Percentiles rank a stretch among this genome's conserved stretches.
These are phyloP conservation scores for Rhizopus arrhizus DNA, from an alignment of 371 early-diverging fungal genomes.

Conservation along the genomic window DNA sequence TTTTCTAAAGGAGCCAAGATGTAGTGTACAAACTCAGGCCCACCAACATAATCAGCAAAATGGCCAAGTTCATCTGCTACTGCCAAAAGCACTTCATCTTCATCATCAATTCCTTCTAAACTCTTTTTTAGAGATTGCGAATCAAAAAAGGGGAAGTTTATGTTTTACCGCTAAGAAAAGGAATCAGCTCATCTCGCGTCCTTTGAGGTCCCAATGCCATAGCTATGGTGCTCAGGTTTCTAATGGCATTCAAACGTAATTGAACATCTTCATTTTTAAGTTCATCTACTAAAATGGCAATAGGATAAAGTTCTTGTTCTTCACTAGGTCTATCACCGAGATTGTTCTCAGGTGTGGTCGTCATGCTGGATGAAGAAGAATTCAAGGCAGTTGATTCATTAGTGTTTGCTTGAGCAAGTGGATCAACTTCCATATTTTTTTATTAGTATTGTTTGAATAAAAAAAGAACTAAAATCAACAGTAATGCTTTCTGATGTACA, in stretches of 20 bases:
- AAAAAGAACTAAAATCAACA: constrained; percentile 4
- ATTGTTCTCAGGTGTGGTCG: constrained; percentile 8
- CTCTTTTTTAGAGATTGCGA: not conserved
- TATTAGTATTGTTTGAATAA: not conserved
- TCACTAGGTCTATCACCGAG: constrained; percentile 25
- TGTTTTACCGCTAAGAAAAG: constrained; percentile 89
- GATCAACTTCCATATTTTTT: constrained; percentile 15
- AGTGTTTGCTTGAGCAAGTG: not conserved
- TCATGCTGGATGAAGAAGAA: constrained; percentile 7
- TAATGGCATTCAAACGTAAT: constrained; percentile 91
- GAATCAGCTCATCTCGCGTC: constrained; percentile 94
- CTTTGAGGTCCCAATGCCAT: constrained; percentile 95
- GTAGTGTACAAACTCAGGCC: constrained; percentile 80
- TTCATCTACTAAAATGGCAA: constrained; percentile 95
- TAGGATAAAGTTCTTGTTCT: constrained; percentile 74
- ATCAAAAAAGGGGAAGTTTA: constrained; percentile 2
- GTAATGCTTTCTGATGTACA: not conserved
- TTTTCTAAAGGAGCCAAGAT: constrained; percentile 93
- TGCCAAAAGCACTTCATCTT: constrained; percentile 94
- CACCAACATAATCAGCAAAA: constrained; percentile 91
- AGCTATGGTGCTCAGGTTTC: constrained; percentile 91
- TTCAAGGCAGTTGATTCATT: not conserved
- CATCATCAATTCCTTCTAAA: constrained; percentile 96
- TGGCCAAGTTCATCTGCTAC: constrained; percentile 94
- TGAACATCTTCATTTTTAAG: constrained; percentile 96